Conservation (phyloP, 495 filamentous ascomycete genomes). For the Penicillium lividum region DNA sequence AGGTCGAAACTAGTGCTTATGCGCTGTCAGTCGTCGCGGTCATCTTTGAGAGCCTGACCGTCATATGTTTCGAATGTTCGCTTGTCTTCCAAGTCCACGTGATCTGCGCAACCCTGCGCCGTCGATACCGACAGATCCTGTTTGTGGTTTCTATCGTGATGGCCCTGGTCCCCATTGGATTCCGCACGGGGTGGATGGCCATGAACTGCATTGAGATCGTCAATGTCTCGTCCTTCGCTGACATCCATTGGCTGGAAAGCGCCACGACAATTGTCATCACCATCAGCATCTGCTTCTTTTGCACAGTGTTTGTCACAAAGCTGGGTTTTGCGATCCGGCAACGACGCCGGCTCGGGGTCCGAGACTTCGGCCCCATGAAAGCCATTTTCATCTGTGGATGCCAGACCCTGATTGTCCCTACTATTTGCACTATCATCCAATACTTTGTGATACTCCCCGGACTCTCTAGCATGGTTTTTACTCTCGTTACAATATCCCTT, state of each 20-base stretch:
- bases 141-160: constrained; percentile 51
- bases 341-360: constrained; percentile 57
- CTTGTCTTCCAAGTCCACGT: constrained; percentile 73
- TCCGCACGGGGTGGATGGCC: constrained; percentile 60
- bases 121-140: constrained; percentile 44
- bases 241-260: constrained; percentile 50
- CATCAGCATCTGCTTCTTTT: constrained; percentile 73
- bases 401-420: constrained; percentile 80
- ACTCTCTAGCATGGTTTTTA: constrained; percentile 60
- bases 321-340: constrained; percentile 61
- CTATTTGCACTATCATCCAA: constrained; percentile 69
- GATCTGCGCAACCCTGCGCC: constrained; percentile 52
- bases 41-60: constrained; percentile 57
- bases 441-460: constrained; percentile 57
- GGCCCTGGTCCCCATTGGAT: constrained; percentile 56
- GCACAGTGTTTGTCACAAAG: constrained; percentile 68
- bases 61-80: constrained; percentile 62
- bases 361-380: constrained; percentile 65
- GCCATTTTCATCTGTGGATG: constrained; percentile 74
- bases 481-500: constrained; percentile 70
- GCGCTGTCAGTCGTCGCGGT: constrained; percentile 53
- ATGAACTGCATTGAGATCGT: constrained; percentile 57
- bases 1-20: constrained; percentile 49
- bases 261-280: constrained; percentile 57
- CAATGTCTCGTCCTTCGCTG: constrained; percentile 9